These are phyloP conservation scores for Apophysomyces trapeziformis DNA, from an alignment of 371 early-diverging fungal genomes.

Conservation along the genomic window DNA sequence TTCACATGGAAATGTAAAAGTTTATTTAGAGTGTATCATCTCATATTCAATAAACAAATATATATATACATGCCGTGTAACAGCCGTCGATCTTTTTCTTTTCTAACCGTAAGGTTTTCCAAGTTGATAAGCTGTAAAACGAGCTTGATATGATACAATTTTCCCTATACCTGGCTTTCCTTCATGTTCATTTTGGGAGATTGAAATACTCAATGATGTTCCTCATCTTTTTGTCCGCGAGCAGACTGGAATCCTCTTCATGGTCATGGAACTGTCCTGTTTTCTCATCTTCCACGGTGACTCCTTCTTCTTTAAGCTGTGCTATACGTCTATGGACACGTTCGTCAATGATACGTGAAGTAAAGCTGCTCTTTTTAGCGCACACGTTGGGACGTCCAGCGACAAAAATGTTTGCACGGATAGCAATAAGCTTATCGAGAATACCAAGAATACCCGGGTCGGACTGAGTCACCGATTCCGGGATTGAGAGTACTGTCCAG, in stretches of 20 bases:
- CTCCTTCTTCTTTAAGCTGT: background rate
- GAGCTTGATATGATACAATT: background rate
- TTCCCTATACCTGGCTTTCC: background rate
- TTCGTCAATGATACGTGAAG: constrained; percentile 35
- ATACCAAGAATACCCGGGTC: constrained; percentile 38
- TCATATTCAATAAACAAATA: too few species aligned
- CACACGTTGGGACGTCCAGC: constrained; percentile 39
- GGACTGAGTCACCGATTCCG: constrained; percentile 8
- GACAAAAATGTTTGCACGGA: constrained; percentile 33
- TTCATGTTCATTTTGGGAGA: background rate
- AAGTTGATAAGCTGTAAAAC: too few species aligned
- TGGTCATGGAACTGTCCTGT: constrained; percentile 2
- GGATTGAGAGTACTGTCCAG: constrained; percentile 34
- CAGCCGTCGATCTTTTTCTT: too few species aligned
- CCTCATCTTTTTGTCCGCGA: constrained; percentile 13
- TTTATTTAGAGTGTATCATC: too few species aligned
- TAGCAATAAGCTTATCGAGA: constrained; percentile 39
- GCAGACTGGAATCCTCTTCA: background rate
- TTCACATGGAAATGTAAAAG: too few species aligned
- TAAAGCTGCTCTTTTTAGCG: constrained; percentile 36
- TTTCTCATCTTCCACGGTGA: constrained; percentile 9
- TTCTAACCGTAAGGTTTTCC: too few species aligned
- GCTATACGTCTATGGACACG: constrained; percentile 19
- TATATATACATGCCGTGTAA: too few species aligned
- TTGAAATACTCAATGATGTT: constrained; percentile 30